phyloP scores from a whole-genome alignment of 306 rosid species.

The Begonia peltatifolia region DNA sequence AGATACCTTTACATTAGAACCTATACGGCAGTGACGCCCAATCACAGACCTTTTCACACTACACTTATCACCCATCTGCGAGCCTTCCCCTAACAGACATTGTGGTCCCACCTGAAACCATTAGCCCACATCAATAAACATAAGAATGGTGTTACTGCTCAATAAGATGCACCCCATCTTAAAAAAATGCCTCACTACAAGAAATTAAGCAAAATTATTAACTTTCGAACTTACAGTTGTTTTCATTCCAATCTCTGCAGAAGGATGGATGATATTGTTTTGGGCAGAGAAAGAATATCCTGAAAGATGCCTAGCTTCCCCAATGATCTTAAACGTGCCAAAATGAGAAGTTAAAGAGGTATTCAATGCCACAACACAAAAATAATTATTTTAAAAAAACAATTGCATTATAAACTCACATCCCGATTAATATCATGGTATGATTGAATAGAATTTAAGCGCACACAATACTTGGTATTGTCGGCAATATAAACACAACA shows the following conservation, averaged over 20 bases:
- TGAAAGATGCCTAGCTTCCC: conserved; percentile 76
- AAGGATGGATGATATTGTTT: conserved; percentile 65
- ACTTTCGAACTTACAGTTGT: conserved; percentile 59
- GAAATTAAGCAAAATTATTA: not conserved
- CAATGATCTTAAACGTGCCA: conserved; percentile 44
- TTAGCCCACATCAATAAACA: conserved; percentile 10
- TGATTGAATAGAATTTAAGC: conserved; percentile 84
- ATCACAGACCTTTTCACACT: conserved; percentile 92
- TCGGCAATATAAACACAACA: conserved; percentile 88
- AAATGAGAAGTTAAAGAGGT: conserved; percentile 1
- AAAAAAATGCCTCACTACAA: too few relatives aligned
- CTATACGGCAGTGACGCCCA: conserved; percentile 98
- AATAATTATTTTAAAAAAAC: not conserved
- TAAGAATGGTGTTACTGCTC: conserved; percentile 1
- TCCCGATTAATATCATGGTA: conserved; percentile 84
- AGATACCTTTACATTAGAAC: conserved; percentile 85
- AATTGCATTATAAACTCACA: conserved; percentile 34
- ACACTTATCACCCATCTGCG: conserved; percentile 95
- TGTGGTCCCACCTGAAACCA: conserved; percentile 88
- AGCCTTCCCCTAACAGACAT: conserved; percentile 98
- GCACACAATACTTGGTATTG: conserved; percentile 64
- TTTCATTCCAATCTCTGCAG: conserved; percentile 83
- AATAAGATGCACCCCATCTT: too few relatives aligned
- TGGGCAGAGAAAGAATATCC: conserved; percentile 91
- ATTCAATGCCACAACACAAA: conserved; percentile 6